Conservation (phyloP, 2,329 filamentous ascomycete genomes). For the Stemphylium vesicarium region DNA sequence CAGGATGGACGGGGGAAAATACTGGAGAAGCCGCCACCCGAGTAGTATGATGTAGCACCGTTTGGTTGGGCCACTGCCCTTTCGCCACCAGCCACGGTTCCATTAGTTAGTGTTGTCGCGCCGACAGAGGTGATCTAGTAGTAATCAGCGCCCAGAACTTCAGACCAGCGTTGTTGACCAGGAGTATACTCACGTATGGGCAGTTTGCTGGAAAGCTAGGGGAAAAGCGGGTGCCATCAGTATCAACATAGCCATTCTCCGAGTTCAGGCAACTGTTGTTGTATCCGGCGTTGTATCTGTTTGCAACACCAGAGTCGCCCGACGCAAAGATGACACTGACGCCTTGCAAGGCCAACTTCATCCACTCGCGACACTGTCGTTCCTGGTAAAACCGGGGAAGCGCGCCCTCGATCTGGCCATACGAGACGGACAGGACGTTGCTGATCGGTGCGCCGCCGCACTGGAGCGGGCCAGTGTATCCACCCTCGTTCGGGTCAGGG, state of each 20-base stretch:
- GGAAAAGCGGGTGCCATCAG: slow-evolving; percentile 50
- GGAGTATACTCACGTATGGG: slow-evolving; percentile 59
- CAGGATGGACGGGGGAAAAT: slow-evolving; percentile 55
- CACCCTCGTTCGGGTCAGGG: slow-evolving; percentile 21
- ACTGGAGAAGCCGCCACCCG: slow-evolving; percentile 55
- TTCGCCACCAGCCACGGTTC: slow-evolving; percentile 53
- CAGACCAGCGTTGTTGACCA: too few relatives aligned
- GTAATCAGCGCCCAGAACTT: neutral
- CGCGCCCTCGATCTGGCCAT: slow-evolving; percentile 61
- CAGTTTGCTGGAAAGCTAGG: slow-evolving; percentile 69
- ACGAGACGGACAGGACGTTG: slow-evolving; percentile 61
- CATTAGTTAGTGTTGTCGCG: slow-evolving; percentile 51
- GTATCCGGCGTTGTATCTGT: slow-evolving; percentile 19
- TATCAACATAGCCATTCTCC: slow-evolving; percentile 17
- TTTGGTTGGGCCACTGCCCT: slow-evolving; percentile 40
- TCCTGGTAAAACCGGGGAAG: slow-evolving; percentile 57
- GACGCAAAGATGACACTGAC: slow-evolving; percentile 57
- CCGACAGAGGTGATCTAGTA: slow-evolving; percentile 62
- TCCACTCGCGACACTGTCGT: slow-evolving; percentile 56
- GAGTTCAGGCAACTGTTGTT: slow-evolving; percentile 23
- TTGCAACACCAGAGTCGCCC: slow-evolving; percentile 49
- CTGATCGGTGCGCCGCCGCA: slow-evolving; percentile 53
- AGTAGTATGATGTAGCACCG: slow-evolving; percentile 10
- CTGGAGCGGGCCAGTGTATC: slow-evolving; percentile 40
- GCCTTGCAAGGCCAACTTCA: slow-evolving; percentile 53